Base-by-base conservation (phyloP, 73 alveolate genomes). In the Blepharisma stoltei region DNA sequence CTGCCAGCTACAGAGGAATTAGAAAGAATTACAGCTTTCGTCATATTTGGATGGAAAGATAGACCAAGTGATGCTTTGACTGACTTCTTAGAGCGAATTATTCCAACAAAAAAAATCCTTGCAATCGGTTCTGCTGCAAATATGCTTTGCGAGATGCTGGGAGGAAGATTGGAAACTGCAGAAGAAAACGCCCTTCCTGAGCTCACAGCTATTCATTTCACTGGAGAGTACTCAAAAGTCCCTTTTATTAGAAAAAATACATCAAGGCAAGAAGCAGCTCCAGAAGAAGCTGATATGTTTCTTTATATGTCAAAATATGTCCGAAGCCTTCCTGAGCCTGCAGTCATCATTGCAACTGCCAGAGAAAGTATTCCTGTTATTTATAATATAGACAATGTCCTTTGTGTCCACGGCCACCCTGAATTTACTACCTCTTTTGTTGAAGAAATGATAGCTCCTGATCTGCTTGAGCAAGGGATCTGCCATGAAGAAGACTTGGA, bases 371-470 rank as follows among this genome's bases (percentile, higher is more conserved):
- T 25, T 14, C 73, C 73, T 14, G 14, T n/a, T 60, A 25, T 60
- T 60, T 60, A 60, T 60, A 9, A n/a, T 14, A 14, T 9, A 1
- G 46, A 25, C 11, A 60, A 60, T 25, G 23, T 38, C 45, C 73
- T 60, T 60, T 60, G 73, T 60, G 73, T 60, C 23, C 38, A 60
- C 4, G 38, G 48, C 37, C 14, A 60, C 45, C 73, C 73, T 20
- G 73, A 60, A 60, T 25, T 60, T 60, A 14, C 73, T 1, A 38
- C 23, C 38, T 9, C 48, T 60, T 60, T 60, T 60, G 73, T 60
- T 5, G 73, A 60, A 60, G 18, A 18, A 38, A 8, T 60, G 11
- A n/a, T 60, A 18, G 14, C 46, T 18, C 48, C 37, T 60, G 73
- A 60, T 8, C 23, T 60, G 5, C 14, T 60, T 1, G 14, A n/a